Evolutionary conservation across 2,329 filamentous ascomycete species (phyloP).

Genomic region (Aspergillus hiratsukae): DNA sequence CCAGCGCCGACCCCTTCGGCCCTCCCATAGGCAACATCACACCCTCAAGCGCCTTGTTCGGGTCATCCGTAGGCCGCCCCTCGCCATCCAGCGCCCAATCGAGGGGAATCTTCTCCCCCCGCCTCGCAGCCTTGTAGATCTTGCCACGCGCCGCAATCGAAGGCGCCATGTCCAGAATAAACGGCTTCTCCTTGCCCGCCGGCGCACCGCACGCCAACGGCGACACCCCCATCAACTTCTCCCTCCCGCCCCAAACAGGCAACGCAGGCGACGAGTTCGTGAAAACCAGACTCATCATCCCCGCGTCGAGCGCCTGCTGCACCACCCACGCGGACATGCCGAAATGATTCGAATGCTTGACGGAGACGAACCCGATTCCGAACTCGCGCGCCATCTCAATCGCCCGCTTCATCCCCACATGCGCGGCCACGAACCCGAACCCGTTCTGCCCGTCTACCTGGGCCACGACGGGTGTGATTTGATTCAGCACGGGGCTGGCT

Average conservation of each 20-base stretch:
- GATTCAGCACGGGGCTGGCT: conserved; percentile 54
- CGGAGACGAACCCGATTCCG: conserved; percentile 70
- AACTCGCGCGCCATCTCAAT: conserved; percentile 60
- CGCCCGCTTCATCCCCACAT: conserved; percentile 61
- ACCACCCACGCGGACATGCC: conserved; percentile 81
- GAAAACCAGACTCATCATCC: conserved; percentile 67
- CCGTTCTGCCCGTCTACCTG: conserved; percentile 65
- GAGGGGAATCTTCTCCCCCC: conserved; percentile 40
- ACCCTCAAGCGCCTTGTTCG: conserved; percentile 64
- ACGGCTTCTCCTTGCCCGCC: conserved; percentile 54
- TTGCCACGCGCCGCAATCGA: conserved; percentile 44
- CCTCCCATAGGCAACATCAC: conserved; percentile 86
- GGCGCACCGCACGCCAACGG: conserved; percentile 73
- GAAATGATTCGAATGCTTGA: conserved; percentile 77
- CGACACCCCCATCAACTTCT: conserved; percentile 67
- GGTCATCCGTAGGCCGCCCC: conserved; percentile 66
- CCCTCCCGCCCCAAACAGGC: conserved; percentile 64
- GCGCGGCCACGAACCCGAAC: conserved; percentile 70
- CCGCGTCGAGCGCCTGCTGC: conserved; percentile 68
- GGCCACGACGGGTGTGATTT: conserved; percentile 67
- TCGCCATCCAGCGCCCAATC: conserved; percentile 72
- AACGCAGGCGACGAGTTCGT: conserved; percentile 69
- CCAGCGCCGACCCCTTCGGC: conserved; percentile 71
- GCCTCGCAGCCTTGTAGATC: conserved; percentile 42
- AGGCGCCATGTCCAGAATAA: conserved; percentile 50